Base-by-base conservation (phyloP, 2,329 filamentous ascomycete genomes). In the Mollisia scopiformis region DNA sequence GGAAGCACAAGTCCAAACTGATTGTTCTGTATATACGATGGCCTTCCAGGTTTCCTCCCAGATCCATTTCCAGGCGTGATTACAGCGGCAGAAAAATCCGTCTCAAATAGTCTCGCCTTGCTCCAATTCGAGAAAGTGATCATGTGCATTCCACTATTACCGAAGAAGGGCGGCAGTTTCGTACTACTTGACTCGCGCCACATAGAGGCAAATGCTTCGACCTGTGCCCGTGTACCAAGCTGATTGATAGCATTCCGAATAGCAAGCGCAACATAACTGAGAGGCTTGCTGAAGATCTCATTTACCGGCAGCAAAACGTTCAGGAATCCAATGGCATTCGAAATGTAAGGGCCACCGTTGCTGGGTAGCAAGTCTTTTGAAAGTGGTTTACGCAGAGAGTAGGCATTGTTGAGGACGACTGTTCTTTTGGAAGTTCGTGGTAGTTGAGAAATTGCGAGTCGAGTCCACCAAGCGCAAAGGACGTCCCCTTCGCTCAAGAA, bases 401-500 rank as follows among this genome's bases (percentile, higher is more conserved):
- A 74, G 1, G 75, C 73, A 66, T 79, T 51, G 47, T 76, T 66
- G n/a, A 77, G 68, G 8, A 71, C 73, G 46, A 81, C 63, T 1
- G 72, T 69, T 27, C 70, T 69, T 16, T 65, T 19, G 13, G 27
- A 51, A 21, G 19, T 16, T 6, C 10, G 30, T n/a, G 30, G 30
- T 59, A 19, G 73, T 65, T 33, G 28, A 16, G 72, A 67, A 33
- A 27, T 55, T 3, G 68, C 68, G 11, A 73, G 65, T 10, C 74
- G 73, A 8, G 74, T 68, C 55, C 73, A 67, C 77, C 79, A 83
- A 0, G 77, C 78, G 1, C 72, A 68, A 2, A 83, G 66, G 1
- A 82, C 69, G 55, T 83, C 80, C 21, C 76, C 75, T n/a, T 82
- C 78, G 62, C 77, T 81, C 30, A 83, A 43, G 56, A 79, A 82